These are phyloP conservation scores for Leccinum rimulosum DNA, from an alignment of 768 basidiomycete species.

Conservation along the genomic window DNA sequence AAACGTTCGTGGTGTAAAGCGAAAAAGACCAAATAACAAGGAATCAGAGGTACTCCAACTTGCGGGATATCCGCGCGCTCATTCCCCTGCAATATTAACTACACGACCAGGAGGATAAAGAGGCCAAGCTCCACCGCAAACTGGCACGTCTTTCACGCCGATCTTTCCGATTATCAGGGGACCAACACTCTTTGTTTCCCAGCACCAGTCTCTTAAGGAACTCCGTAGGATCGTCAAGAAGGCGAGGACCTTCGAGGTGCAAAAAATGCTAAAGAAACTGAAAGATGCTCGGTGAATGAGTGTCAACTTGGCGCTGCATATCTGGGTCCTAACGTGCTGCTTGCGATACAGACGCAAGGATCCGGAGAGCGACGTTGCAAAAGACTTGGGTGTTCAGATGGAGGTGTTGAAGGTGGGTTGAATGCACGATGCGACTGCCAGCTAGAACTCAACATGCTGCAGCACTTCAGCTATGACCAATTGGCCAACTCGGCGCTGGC, in stretches of 20 bases:
- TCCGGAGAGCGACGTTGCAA: conserved; percentile 37
- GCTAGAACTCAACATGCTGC: conserved; percentile 1
- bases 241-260: conserved; percentile 76
- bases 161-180: conserved; percentile 6
- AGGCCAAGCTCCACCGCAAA: conserved; percentile 48
- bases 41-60: conserved; percentile 27
- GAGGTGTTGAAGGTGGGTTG: conserved; percentile 59
- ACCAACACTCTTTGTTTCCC: conserved; percentile 16
- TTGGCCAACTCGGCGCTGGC: conserved; percentile 65
- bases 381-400: conserved; percentile 59
- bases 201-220: conserved; percentile 78
- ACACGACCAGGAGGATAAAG: conserved; percentile 38
- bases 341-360: conserved; percentile 34
- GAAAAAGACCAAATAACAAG: conserved; percentile 42
- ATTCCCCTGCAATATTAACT: neutral
- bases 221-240: conserved; percentile 77
- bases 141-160: conserved; percentile 43
- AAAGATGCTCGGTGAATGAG: conserved; percentile 59
- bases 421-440: neutral
- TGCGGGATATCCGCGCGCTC: neutral
- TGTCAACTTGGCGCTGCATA: neutral
- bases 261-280: conserved; percentile 79
- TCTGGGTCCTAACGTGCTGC: neutral
- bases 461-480: conserved; percentile 59
- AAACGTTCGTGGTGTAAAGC: conserved; percentile 35